Conservation (phyloP, 192 early-diverging fungal species). For the Gigaspora rosea region DNA sequence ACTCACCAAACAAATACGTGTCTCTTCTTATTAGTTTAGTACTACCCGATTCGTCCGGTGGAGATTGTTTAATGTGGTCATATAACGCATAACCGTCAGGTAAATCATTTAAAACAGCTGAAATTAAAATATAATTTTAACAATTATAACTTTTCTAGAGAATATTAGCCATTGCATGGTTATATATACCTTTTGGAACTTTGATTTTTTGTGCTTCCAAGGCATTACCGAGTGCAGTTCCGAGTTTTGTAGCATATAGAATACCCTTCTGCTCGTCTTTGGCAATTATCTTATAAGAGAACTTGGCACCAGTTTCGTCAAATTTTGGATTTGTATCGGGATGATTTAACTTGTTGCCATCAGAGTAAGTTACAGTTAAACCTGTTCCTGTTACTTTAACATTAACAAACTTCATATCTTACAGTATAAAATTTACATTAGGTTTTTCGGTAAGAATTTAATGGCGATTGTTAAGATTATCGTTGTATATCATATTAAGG, state of each 20-base stretch:
- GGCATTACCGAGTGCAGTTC: not conserved
- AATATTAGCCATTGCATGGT: not conserved
- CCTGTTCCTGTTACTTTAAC: not conserved
- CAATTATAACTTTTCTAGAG: not conserved
- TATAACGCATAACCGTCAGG: not conserved
- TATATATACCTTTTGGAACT: not conserved
- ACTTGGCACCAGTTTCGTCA: not conserved
- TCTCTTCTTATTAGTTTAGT: not conserved
- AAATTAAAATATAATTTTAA: not conserved
- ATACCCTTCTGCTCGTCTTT: not conserved
- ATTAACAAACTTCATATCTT: not conserved
- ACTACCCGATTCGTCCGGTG: not conserved
- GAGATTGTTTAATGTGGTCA: not conserved
- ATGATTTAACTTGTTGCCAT: not conserved
- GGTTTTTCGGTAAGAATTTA: no score
- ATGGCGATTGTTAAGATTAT: no score
- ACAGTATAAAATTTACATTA: not conserved
- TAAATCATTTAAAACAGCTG: not conserved
- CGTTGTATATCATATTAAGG: no score
- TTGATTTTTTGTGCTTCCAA: not conserved
- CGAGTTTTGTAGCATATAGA: not conserved
- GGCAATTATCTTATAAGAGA: not conserved
- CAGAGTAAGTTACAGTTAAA: not conserved
- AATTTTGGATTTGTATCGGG: not conserved
- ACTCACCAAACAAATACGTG: constrained; percentile 9